Conservation (phyloP, 2,329 filamentous ascomycete species). For the Exserohilum turcica region DNA sequence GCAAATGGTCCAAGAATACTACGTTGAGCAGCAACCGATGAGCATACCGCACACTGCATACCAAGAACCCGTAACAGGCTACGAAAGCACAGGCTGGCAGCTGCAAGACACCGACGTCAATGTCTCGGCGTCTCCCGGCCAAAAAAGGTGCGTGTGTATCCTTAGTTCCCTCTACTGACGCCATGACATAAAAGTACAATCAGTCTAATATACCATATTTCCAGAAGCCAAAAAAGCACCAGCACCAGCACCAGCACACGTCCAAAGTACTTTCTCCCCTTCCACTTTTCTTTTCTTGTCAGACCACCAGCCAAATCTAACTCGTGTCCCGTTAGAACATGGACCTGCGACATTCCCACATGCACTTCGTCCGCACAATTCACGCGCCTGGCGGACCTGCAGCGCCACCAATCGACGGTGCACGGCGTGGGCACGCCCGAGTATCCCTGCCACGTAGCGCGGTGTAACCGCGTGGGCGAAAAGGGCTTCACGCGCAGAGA, state of each 20-base stretch:
- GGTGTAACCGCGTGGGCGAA: conserved; percentile 39
- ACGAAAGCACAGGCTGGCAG: conserved; percentile 21
- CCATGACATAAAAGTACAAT: neutral
- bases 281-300: too few species aligned
- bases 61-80: conserved; percentile 14
- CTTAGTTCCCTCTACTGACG: too few species aligned
- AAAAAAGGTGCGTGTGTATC: conserved; percentile 15
- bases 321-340: conserved; percentile 26
- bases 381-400: conserved; percentile 43
- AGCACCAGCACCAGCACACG: conserved; percentile 29
- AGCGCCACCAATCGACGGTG: conserved; percentile 45
- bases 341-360: conserved; percentile 36
- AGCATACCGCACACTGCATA: conserved; percentile 11
- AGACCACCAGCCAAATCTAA: conserved; percentile 4
- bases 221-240: conserved; percentile 21
- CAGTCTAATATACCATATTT: neutral
- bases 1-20: conserved; percentile 32
- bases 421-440: conserved; percentile 38
- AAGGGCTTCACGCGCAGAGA: conserved; percentile 62
- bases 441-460: conserved; percentile 38
- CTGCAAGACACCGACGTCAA: conserved; percentile 9
- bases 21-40: conserved; percentile 19
- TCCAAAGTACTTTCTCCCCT: neutral
- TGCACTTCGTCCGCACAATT: conserved; percentile 44
- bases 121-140: conserved; percentile 10